phyloP scores from a whole-genome alignment of 768 basidiomycete species.

The Lactarius hengduanensis region DNA sequence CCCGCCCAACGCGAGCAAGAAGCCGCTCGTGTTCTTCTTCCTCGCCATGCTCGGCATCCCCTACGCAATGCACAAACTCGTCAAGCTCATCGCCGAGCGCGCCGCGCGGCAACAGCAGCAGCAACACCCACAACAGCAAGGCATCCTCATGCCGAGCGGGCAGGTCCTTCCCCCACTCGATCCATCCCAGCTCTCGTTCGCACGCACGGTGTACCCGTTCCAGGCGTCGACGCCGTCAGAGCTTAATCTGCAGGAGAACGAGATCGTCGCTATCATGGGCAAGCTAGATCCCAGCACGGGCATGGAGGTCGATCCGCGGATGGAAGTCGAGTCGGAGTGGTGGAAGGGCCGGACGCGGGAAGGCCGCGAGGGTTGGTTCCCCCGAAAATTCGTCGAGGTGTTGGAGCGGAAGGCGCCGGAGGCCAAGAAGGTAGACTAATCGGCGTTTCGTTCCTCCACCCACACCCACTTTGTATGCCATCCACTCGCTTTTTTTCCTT shows the following conservation, averaged over 20 bases:
- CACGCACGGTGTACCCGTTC: conserved; percentile 78
- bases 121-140: conserved; percentile 33
- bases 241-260: conserved; percentile 78
- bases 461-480: background rate
- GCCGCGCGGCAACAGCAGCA: conserved; percentile 46
- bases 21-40: conserved; percentile 91
- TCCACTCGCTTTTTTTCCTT: background rate
- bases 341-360: conserved; percentile 93
- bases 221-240: conserved; percentile 72
- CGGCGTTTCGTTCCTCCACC: background rate
- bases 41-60: conserved; percentile 92
- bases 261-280: conserved; percentile 89
- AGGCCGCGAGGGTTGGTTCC: conserved; percentile 94
- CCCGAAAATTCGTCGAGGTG: conserved; percentile 81
- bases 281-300: conserved; percentile 73
- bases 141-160: conserved; percentile 39
- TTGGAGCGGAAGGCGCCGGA: conserved; percentile 47
- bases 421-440: conserved; percentile 43
- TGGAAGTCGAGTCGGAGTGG: conserved; percentile 73
- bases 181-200: conserved; percentile 80
- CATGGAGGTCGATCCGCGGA: conserved; percentile 61
- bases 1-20: conserved; percentile 69
- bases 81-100: conserved; percentile 70
- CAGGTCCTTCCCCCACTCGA: conserved; percentile 60
- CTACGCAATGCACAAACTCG: conserved; percentile 88